Percentiles rank a stretch among this genome's conserved stretches.
These are phyloP conservation scores for Exserohilum rostratum DNA, from an alignment of 2,329 filamentous ascomycete genomes.

Conservation along the genomic window DNA sequence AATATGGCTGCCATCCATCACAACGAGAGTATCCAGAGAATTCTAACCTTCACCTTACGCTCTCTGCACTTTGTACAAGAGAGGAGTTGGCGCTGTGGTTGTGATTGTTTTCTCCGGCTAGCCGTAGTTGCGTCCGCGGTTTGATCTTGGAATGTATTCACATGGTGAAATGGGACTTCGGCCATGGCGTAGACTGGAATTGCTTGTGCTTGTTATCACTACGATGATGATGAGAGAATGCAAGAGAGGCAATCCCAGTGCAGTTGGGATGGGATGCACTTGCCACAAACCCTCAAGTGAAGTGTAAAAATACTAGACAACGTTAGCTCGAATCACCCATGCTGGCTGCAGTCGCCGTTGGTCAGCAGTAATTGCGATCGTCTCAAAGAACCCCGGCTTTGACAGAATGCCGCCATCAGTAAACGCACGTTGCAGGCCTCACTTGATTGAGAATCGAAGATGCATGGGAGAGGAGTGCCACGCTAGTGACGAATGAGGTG, in stretches of 20 bases:
- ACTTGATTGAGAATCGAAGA: slow-evolving; percentile 23
- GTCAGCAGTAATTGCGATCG: slow-evolving; percentile 5
- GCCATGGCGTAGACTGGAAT: not conserved
- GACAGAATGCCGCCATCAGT: slow-evolving; percentile 20
- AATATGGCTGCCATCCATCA: not conserved
- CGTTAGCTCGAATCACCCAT: not conserved
- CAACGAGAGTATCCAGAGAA: not conserved
- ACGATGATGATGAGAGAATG: not conserved
- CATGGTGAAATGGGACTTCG: slow-evolving; percentile 22
- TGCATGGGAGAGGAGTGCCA: slow-evolving; percentile 23
- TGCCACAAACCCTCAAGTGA: not conserved
- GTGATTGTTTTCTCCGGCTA: slow-evolving; percentile 45
- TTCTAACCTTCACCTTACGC: slow-evolving; percentile 55
- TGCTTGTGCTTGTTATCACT: not conserved
- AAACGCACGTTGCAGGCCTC: slow-evolving; percentile 32
- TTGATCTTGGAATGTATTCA: slow-evolving; percentile 17
- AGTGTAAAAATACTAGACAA: not conserved
- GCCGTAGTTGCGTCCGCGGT: slow-evolving; percentile 9
- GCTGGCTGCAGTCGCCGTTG: not conserved
- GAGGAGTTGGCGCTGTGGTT: slow-evolving; percentile 53
- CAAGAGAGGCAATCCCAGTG: not conserved
- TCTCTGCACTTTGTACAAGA: slow-evolving; percentile 58
- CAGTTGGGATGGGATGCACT: not conserved
- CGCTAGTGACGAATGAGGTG: slow-evolving; percentile 24
- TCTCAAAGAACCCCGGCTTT: not conserved